Percentiles rank a stretch among this genome's conserved stretches.
Conservation (phyloP, 495 filamentous ascomycete genomes). For the Evansstolkia leycettana region DNA sequence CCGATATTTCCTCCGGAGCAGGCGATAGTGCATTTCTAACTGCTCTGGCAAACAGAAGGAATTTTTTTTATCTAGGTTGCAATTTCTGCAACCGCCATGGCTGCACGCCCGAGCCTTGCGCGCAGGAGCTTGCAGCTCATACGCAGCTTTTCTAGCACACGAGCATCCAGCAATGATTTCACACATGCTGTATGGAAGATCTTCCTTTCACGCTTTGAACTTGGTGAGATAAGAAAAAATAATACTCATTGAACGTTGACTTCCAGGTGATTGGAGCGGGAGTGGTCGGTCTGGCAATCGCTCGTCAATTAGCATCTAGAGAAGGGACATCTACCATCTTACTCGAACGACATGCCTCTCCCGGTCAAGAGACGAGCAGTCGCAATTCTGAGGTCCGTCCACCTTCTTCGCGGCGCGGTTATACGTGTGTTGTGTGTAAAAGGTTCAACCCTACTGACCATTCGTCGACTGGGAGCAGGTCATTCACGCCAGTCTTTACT, state of each 20-base stretch:
- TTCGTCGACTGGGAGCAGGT: constrained; percentile 44
- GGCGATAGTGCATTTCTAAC: no score
- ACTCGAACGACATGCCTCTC: constrained; percentile 63
- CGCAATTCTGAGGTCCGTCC: constrained; percentile 71
- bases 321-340: constrained; percentile 59
- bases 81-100: constrained; percentile 4
- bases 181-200: constrained; percentile 68
- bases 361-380: constrained; percentile 85
- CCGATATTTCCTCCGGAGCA: not conserved
- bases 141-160: constrained; percentile 30
- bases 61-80: no score
- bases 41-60: no score
- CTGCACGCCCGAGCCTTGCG: constrained; percentile 9
- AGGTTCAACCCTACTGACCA: no score
- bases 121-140: constrained; percentile 6
- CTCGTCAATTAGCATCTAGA: constrained; percentile 55
- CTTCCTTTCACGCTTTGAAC: no score
- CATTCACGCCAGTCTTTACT: constrained; percentile 93
- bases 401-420: not conserved
- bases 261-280: constrained; percentile 74
- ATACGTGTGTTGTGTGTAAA: not conserved
- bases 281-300: constrained; percentile 84
- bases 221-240: no score
- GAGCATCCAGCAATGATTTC: constrained; percentile 48
- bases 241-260: not conserved